Evolutionary conservation across 257 asterid genomes (phyloP), one percentile per base, ranked within the genome.

Genomic region (Solanum sejunctum): DNA sequence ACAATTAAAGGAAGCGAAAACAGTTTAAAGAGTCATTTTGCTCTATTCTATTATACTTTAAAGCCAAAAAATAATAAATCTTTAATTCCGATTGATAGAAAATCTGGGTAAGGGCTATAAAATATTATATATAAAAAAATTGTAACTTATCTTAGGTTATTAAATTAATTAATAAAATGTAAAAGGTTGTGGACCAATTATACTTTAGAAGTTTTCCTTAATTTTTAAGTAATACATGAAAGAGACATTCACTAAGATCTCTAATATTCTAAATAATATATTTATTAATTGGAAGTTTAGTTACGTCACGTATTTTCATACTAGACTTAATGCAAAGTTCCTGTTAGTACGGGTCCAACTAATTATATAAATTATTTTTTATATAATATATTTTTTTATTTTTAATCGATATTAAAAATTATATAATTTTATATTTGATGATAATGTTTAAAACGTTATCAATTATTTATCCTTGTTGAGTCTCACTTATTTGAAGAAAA

Each of bases 141-240:
- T 23, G 39, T 11, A 26, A 26, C 43, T 64, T 64, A 26, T 64
- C 43, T 64, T 64, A 26, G 43, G 70, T 12, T 63, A 63, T 52
- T 63, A 63, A 63, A 63, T 12, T 63, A 60, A n/a, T 60, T 60
- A 60, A 43, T n/a, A n/a, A 60, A 60, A 60, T 60, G 67, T 60
- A 60, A 21, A 60, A n/a, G 32, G 32, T 72, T 45, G 12, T 20
- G 80, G 57, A 72, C 20, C 80, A 72, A 64, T 11, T 45, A 28
- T 43, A 72, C 39, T 72, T 72, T 72, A 72, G 26, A 10, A 70
- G 56, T 85, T 89, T 83, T 57, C 87, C 88, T 80, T 86, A 83
- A 70, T 12, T 49, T 55, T 80, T 64, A 70, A 23, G 89, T 47
- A 54, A 79, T 81, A 18, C 7, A 7, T n/a, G 80, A 72, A 72